Evolutionary conservation across 2,329 filamentous ascomycete species (phyloP).

Genomic region (Ceratocystis albifundus): DNA sequence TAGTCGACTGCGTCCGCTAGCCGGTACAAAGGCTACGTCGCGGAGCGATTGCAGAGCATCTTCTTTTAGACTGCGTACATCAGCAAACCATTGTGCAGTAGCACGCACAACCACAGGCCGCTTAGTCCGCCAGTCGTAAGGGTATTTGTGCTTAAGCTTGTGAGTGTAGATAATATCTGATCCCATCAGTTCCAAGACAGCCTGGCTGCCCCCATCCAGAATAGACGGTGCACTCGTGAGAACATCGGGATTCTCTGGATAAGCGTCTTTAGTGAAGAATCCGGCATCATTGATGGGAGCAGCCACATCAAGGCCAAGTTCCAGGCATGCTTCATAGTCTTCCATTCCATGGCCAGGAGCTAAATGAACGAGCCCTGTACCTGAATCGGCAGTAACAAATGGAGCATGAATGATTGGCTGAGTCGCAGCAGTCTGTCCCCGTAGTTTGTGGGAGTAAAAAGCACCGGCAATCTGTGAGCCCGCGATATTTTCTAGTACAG

Average conservation of each 20-base stretch:
- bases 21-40: conserved; percentile 66
- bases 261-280: conserved; percentile 66
- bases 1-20: conserved; percentile 59
- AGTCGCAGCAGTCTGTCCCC: conserved; percentile 41
- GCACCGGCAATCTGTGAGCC: conserved; percentile 56
- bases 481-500: conserved; percentile 45
- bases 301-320: conserved; percentile 58
- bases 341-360: conserved; percentile 95
- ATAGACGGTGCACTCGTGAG: conserved; percentile 61
- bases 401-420: conserved; percentile 71
- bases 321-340: conserved; percentile 73
- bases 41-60: conserved; percentile 58
- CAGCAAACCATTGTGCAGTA: conserved; percentile 96
- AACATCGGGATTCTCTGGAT: conserved; percentile 53
- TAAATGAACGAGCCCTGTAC: conserved; percentile 86
- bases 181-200: conserved; percentile 58
- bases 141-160: conserved; percentile 78
- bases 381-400: conserved; percentile 83
- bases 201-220: conserved; percentile 54
- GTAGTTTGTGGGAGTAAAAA: conserved; percentile 60
- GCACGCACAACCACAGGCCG: conserved; percentile 80
- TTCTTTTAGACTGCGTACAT: conserved; percentile 71
- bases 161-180: conserved; percentile 57
- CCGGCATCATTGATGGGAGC: conserved; percentile 78
- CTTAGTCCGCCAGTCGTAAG: conserved; percentile 96